A percentile compares a stretch with the other conserved stretches of the same genome.
Evolutionary conservation across 140 eudicot genomes (phyloP).

Genomic region (Bidens hawaiensis): DNA sequence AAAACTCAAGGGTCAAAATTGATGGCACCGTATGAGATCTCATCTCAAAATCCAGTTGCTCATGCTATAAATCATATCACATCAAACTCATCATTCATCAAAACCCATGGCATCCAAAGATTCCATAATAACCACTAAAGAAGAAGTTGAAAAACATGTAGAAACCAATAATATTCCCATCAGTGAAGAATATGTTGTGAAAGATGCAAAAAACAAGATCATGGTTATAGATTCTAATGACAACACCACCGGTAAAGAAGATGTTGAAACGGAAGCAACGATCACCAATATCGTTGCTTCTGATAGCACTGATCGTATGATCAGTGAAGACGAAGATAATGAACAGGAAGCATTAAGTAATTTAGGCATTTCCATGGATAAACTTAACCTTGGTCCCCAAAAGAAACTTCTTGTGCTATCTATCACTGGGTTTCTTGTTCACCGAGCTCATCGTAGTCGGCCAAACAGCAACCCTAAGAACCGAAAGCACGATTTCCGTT

Average conservation of each 20-base stretch:
- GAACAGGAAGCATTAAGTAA: neutral
- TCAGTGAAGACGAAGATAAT: neutral
- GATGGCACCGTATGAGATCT: neutral
- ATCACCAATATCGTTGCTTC: too few relatives aligned
- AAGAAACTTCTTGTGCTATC: conserved; percentile 50
- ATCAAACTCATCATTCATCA: too few relatives aligned
- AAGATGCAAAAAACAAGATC: too few relatives aligned
- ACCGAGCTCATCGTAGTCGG: conserved; percentile 17
- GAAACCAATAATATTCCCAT: too few relatives aligned
- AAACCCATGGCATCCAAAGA: too few relatives aligned
- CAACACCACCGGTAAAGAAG: neutral
- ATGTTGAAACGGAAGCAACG: too few relatives aligned
- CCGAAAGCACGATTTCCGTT: conserved; percentile 30
- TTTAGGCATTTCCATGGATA: conserved; percentile 30
- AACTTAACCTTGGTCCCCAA: conserved; percentile 46
- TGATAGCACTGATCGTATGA: too few relatives aligned
- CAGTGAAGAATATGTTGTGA: too few relatives aligned
- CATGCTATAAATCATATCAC: neutral
- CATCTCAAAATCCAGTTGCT: neutral
- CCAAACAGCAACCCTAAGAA: conserved; percentile 18
- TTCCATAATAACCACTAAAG: too few relatives aligned
- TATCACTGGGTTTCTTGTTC: conserved; percentile 42
- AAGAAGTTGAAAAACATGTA: too few relatives aligned
- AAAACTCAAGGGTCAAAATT: neutral
- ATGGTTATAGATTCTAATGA: neutral